Evolutionary conservation across 2,329 filamentous ascomycete genomes (phyloP).

Genomic region (Echinosphaeria canescens): DNA sequence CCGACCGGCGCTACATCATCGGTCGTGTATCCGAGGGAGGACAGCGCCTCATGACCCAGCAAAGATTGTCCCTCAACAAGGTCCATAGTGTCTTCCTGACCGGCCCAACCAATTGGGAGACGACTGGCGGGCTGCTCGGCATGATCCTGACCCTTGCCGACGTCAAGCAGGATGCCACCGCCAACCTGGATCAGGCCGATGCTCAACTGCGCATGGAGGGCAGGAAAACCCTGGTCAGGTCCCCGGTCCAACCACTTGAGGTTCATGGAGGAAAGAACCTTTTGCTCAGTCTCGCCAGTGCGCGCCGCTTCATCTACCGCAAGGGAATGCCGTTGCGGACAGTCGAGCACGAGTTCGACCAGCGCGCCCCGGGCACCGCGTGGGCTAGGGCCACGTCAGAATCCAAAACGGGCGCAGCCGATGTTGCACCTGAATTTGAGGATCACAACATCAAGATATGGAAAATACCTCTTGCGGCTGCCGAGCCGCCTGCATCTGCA

Average conservation of each 20-base stretch:
- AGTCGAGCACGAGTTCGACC: conserved; percentile 39
- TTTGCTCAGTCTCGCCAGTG: conserved; percentile 60
- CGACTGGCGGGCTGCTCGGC: conserved; percentile 64
- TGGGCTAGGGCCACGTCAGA: too few species aligned
- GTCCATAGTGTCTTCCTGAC: conserved; percentile 66
- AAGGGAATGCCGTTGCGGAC: conserved; percentile 56
- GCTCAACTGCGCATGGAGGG: conserved; percentile 14
- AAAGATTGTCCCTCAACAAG: conserved; percentile 40
- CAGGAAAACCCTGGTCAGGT: conserved; percentile 3
- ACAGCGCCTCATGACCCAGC: conserved; percentile 54
- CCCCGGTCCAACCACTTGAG: conserved; percentile 1
- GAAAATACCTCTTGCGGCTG: conserved; percentile 45
- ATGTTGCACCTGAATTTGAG: conserved; percentile 41
- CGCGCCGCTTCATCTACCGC: conserved; percentile 67
- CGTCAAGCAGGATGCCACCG: too few species aligned
- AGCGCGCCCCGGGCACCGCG: conserved; percentile 9
- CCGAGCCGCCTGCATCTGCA: too few species aligned
- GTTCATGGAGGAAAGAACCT: conserved; percentile 68
- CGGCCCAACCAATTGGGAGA: conserved; percentile 54
- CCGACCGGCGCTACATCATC: conserved; percentile 66
- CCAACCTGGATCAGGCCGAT: conserved; percentile 17
- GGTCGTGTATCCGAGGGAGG: conserved; percentile 68
- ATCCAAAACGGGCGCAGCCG: conserved; percentile 28
- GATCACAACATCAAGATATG: conserved; percentile 69
- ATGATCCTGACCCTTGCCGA: conserved; percentile 73